These are phyloP conservation scores for Scheffersomyces coipomensis DNA, from an alignment of 805 yeast species.

Conservation along the genomic window DNA sequence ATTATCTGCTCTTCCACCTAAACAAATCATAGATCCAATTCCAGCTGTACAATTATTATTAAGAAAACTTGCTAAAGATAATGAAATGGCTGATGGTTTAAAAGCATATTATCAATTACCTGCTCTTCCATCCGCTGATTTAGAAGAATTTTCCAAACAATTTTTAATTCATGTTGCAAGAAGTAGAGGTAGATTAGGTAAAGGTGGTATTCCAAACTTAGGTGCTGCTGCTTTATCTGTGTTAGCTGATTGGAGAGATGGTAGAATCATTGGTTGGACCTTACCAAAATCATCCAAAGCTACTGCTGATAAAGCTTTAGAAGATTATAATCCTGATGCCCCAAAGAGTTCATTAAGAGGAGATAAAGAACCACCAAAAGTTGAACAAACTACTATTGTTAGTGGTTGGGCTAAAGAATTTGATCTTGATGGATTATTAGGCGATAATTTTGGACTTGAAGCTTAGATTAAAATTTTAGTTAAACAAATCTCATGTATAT, in stretches of 20 bases:
- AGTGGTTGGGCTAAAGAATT: constrained; percentile 90
- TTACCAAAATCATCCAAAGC: constrained; percentile 59
- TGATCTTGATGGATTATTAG: constrained; percentile 80
- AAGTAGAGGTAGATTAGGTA: constrained; percentile 85
- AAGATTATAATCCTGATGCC: constrained; percentile 24
- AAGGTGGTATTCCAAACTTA: constrained; percentile 90
- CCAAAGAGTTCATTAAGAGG: constrained; percentile 41
- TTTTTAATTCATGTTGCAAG: constrained; percentile 92
- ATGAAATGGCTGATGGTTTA: constrained; percentile 75
- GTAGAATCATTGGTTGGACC: constrained; percentile 89
- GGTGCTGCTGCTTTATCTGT: constrained; percentile 81
- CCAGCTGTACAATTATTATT: constrained; percentile 77
- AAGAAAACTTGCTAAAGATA: constrained; percentile 70
- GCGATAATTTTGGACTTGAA: constrained; percentile 39
- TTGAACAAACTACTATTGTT: constrained; percentile 78
- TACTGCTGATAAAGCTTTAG: constrained; percentile 20
- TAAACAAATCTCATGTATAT: neutral
- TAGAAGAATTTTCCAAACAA: constrained; percentile 78
- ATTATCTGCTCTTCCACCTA: constrained; percentile 86
- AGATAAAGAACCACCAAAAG: constrained; percentile 45
- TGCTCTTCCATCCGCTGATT: constrained; percentile 66
- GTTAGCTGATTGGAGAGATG: constrained; percentile 96
- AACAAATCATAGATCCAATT: constrained; percentile 78
- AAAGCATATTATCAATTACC: constrained; percentile 76
- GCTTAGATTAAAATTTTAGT: constrained; percentile 1